Percentiles rank a stretch among this genome's conserved stretches.
phyloP scores from a whole-genome alignment of 257 asterid species.

The Solanum commersonii region DNA sequence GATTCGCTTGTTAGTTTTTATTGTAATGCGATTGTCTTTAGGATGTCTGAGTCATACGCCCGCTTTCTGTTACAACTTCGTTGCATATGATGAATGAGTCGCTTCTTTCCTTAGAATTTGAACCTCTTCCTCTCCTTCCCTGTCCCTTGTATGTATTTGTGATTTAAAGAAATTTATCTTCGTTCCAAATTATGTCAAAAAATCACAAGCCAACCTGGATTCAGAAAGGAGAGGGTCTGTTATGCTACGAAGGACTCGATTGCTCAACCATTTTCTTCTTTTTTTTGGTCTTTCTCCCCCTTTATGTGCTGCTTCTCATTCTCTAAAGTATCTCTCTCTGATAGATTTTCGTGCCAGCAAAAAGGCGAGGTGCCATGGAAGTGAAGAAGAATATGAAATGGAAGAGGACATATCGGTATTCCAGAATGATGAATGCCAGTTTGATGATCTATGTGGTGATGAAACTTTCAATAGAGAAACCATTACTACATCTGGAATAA shows the following conservation, averaged over 20 bases:
- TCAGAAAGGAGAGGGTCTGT: background rate
- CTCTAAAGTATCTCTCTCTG: conserved; percentile 20
- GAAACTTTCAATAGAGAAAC: conserved; percentile 32
- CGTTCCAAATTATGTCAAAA: background rate
- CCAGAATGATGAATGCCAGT: conserved; percentile 32
- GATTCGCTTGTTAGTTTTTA: background rate
- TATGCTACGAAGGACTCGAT: background rate
- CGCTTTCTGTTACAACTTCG: background rate
- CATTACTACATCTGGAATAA: conserved; percentile 25
- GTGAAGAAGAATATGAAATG: conserved; percentile 55
- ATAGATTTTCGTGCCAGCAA: conserved; percentile 56
- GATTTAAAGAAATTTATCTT: background rate
- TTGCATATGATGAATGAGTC: background rate
- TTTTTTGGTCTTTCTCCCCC: background rate
- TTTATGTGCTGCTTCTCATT: background rate
- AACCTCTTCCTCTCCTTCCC: background rate
- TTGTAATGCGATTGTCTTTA: background rate
- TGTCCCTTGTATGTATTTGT: background rate
- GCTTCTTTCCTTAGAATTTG: background rate
- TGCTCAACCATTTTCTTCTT: background rate
- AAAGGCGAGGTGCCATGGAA: conserved; percentile 50
- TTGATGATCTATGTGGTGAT: conserved; percentile 61
- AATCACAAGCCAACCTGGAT: background rate
- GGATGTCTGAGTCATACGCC: background rate
- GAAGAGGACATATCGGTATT: conserved; percentile 34